Percentiles rank a stretch among this genome's conserved stretches.
These are phyloP conservation scores for Colletotrichum coccodes DNA, from an alignment of 2,329 filamentous ascomycete genomes.

Conservation along the genomic window DNA sequence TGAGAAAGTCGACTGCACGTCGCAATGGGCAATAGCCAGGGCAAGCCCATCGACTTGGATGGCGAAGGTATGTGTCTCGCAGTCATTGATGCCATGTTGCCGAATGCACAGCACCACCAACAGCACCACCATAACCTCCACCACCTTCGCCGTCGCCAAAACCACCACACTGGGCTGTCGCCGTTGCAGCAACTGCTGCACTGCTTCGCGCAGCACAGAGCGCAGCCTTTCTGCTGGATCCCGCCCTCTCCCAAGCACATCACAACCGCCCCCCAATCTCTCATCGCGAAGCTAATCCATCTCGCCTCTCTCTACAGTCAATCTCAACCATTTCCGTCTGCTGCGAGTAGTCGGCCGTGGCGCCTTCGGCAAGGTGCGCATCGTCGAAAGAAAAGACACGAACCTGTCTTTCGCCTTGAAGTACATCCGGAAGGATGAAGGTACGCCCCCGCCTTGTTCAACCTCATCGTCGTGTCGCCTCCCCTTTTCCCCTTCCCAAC, in stretches of 20 bases:
- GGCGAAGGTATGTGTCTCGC: slow-evolving; percentile 80
- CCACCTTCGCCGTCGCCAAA: background rate
- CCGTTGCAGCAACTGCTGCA: background rate
- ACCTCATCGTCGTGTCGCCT: background rate
- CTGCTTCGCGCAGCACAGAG: background rate
- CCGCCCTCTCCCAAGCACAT: background rate
- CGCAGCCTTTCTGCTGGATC: background rate
- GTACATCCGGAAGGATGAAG: slow-evolving; percentile 99
- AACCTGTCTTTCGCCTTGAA: slow-evolving; percentile 94
- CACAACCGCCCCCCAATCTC: background rate
- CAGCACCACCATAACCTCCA: background rate
- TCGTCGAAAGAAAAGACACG: slow-evolving; percentile 97
- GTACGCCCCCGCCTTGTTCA: slow-evolving; percentile 56
- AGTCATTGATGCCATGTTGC: slow-evolving; percentile 3
- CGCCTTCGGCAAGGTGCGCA: slow-evolving; percentile 98
- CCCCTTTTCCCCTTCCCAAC: background rate
- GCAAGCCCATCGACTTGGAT: slow-evolving; percentile 90
- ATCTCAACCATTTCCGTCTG: slow-evolving; percentile 96
- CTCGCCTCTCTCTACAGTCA: slow-evolving; percentile 67
- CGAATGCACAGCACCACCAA: slow-evolving; percentile 2
- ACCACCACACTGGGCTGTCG: background rate
- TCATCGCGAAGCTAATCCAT: slow-evolving; percentile 14
- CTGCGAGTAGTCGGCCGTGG: slow-evolving; percentile 96
- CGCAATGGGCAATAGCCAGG: slow-evolving; percentile 91
- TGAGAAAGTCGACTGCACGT: slow-evolving; percentile 33